phyloP scores from a whole-genome alignment of 305 asterid genomes.

The Solanum hybrid region DNA sequence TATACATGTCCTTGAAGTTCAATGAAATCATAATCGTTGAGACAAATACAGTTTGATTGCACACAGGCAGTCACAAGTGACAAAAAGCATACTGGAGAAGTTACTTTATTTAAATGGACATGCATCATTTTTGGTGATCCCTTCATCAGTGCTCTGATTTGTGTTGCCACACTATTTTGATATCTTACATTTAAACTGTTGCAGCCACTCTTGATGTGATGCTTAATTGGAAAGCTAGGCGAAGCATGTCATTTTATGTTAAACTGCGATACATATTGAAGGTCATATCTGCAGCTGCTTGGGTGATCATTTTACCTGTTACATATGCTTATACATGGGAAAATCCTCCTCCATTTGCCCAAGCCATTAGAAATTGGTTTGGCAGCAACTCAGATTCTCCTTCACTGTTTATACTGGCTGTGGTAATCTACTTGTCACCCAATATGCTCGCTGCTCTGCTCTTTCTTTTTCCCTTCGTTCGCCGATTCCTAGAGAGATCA shows the following conservation, averaged over 20 bases:
- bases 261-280: constrained; percentile 82
- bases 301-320: constrained; percentile 94
- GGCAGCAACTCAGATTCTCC: constrained; percentile 76
- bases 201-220: constrained; percentile 91
- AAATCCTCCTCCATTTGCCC: constrained; percentile 88
- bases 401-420: constrained; percentile 83
- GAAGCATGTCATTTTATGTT: constrained; percentile 86
- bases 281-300: constrained; percentile 84
- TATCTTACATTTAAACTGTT: neutral
- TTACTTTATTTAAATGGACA: neutral
- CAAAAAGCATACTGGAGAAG: neutral
- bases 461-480: constrained; percentile 82
- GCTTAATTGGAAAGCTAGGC: constrained; percentile 84
- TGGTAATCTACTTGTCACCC: constrained; percentile 88
- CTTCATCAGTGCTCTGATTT: neutral
- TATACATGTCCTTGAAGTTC: neutral
- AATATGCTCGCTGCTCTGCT: constrained; percentile 81
- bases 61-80: neutral
- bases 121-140: neutral
- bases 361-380: constrained; percentile 83
- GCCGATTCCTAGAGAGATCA: constrained; percentile 95
- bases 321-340: constrained; percentile 93
- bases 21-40: neutral
- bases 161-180: neutral
- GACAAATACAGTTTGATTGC: neutral